Evolutionary conservation across 345 rosid species (phyloP), one percentile per base, ranked within the genome.

Genomic region (Eucalyptus tenuipes): DNA sequence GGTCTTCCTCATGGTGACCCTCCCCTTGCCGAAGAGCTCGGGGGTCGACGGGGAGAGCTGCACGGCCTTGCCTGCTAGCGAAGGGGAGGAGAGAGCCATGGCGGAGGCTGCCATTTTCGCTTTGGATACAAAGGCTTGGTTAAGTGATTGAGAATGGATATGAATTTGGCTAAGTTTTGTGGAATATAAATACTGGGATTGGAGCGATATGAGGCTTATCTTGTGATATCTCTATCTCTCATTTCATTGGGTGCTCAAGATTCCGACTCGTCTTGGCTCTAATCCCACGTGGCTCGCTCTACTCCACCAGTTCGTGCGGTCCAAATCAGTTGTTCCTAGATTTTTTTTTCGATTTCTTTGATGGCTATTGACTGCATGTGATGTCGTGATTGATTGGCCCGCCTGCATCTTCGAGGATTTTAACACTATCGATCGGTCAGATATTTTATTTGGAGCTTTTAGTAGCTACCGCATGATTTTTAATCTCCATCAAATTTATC

Each of bases 11-110:
- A 91, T 87, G 88, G 87, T 49, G 86, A 88, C 44, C 29, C 89
- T 59, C 33, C 91, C 90, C 27, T 55, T 59, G 27, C 90, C 86
- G 59, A 88, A 50, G 59, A 89, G 42, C 81, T 82, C 75, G 8
- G 90, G 86, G 37, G 90, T n/a, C 6, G 86, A 47, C 2, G 87
- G 90, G 57, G 91, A 64, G 64, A 91, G 88, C 88, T 86, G 81
- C 64, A 88, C 66, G 10, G 91, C 91, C 90, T 87, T 64, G 45
- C 91, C 91, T 82, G 89, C 89, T 49, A 88, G 86, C 14, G 91
- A 88, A 13, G 92, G 91, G 66, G 91, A 91, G 61, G 90, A 86
- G 57, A 91, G 89, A 31, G 92, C 89, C 92, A 89, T 91, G 79
- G 92, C 86, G 27, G 92, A 87, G 48, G 90, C 87, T 14, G 89